Conservation (phyloP, 257 asterid species). For the Solanum corneliomulleri region DNA sequence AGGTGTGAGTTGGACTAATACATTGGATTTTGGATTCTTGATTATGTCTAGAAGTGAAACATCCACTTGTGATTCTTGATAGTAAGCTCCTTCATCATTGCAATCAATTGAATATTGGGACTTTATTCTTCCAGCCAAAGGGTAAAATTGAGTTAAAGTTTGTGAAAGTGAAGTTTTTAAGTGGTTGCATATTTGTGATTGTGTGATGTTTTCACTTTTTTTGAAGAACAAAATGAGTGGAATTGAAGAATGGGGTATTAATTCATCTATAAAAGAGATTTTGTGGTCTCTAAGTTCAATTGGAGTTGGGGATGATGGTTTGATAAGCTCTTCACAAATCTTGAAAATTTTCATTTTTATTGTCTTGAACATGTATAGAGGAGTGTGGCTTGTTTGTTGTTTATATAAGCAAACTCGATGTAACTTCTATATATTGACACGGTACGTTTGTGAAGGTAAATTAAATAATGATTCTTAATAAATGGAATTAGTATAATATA, state of each 20-base stretch:
- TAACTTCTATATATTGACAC: no score
- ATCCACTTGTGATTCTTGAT: slow-evolving; percentile 24
- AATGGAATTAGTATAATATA: no score
- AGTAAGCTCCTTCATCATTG: slow-evolving; percentile 34
- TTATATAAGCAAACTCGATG: no score
- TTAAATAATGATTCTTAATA: no score
- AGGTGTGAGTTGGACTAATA: slow-evolving; percentile 32
- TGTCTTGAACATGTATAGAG: neutral
- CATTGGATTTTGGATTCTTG: neutral
- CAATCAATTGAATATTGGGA: slow-evolving; percentile 43
- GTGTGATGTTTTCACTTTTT: neutral
- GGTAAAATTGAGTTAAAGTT: slow-evolving; percentile 34
- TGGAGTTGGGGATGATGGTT: slow-evolving; percentile 52
- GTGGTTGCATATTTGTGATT: slow-evolving; percentile 6
- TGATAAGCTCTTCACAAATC: slow-evolving; percentile 17
- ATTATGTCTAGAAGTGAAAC: slow-evolving; percentile 14
- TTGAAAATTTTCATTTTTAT: slow-evolving; percentile 28
- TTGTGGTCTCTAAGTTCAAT: slow-evolving; percentile 17
- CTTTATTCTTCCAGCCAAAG: slow-evolving; percentile 52
- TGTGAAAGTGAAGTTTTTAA: slow-evolving; percentile 38
- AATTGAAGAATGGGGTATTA: slow-evolving; percentile 34
- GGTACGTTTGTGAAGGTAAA: no score
- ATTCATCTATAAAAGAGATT: slow-evolving; percentile 49
- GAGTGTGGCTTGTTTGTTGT: neutral
- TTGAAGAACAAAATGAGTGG: slow-evolving; percentile 48